phyloP scores from a whole-genome alignment of 2,329 filamentous ascomycete species.

The Clonostachys chloroleuca region DNA sequence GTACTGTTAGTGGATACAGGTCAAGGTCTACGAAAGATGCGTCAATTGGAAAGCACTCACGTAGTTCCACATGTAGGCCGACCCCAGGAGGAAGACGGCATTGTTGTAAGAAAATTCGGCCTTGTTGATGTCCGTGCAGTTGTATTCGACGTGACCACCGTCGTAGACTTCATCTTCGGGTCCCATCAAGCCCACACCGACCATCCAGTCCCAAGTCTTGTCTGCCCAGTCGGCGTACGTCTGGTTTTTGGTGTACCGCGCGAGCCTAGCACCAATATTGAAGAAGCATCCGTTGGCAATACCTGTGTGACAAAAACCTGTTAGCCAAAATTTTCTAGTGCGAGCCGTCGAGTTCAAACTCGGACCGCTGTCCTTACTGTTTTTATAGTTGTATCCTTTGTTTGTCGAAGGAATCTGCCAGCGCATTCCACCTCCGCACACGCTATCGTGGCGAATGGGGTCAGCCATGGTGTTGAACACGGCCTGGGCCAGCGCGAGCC shows the following conservation, averaged over 20 bases:
- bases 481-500: constrained; percentile 54
- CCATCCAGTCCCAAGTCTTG: constrained; percentile 60
- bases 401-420: constrained; percentile 78
- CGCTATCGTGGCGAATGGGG: constrained; percentile 52
- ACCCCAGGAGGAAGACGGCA: constrained; percentile 52
- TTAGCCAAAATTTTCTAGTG: not conserved
- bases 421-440: constrained; percentile 58
- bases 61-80: constrained; percentile 61
- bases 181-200: constrained; percentile 52
- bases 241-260: constrained; percentile 62
- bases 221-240: constrained; percentile 63
- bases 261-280: constrained; percentile 64
- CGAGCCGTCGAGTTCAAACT: constrained; percentile 28
- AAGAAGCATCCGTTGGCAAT: constrained; percentile 61
- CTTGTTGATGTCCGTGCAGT: constrained; percentile 51
- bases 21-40: not conserved
- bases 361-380: constrained; percentile 26
- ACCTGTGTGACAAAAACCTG: constrained; percentile 12
- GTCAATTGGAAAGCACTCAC: constrained; percentile 20
- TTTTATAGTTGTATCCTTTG: constrained; percentile 73
- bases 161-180: constrained; percentile 57
- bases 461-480: constrained; percentile 57
- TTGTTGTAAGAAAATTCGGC: constrained; percentile 59
- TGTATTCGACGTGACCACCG: constrained; percentile 43
- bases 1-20: constrained; percentile 3